These are phyloP conservation scores for Chaetomium olivaceum DNA, from an alignment of 2,329 filamentous ascomycete genomes.

Conservation along the genomic window DNA sequence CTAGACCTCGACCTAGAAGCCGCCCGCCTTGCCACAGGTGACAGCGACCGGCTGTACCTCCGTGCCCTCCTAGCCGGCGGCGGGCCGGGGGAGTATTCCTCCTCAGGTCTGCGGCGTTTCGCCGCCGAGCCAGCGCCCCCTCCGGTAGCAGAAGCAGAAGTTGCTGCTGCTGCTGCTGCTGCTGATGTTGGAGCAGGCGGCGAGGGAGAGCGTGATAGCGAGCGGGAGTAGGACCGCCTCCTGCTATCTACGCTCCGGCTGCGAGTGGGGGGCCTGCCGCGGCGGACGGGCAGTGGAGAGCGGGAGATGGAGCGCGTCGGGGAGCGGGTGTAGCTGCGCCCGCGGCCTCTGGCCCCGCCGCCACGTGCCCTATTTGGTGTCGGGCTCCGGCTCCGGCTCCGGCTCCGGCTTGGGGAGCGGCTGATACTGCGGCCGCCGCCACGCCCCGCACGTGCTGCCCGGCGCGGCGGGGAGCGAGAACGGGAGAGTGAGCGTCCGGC, in stretches of 20 bases:
- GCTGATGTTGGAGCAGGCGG: neutral
- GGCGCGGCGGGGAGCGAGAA: slow-evolving; percentile 23
- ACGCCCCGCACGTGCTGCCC: neutral
- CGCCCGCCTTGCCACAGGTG: neutral
- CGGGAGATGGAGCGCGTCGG: slow-evolving; percentile 9
- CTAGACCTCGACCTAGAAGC: neutral
- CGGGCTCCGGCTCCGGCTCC: slow-evolving; percentile 4
- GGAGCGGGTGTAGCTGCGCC: slow-evolving; percentile 29
- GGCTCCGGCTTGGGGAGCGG: slow-evolving; percentile 16
- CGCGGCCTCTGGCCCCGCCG: neutral
- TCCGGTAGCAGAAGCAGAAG: neutral
- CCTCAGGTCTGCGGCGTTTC: slow-evolving; percentile 25
- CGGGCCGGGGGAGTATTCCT: slow-evolving; percentile 28
- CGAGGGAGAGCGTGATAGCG: slow-evolving; percentile 16
- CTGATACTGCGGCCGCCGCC: slow-evolving; percentile 21
- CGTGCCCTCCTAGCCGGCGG: slow-evolving; percentile 24
- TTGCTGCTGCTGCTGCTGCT: neutral
- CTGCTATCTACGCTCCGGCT: slow-evolving; percentile 2
- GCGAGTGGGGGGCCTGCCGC: slow-evolving; percentile 21
- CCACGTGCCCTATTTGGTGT: neutral
- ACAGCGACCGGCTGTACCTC: slow-evolving; percentile 13
- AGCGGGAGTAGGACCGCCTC: slow-evolving; percentile 26
- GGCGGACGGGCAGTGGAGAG: slow-evolving; percentile 17
- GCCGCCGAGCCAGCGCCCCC: neutral
- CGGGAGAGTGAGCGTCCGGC: slow-evolving; percentile 20